Percentiles rank a stretch among this genome's conserved stretches.
phyloP scores from a whole-genome alignment of 1,284 basidiomycete genomes.

The Ceratobasidium sp. region DNA sequence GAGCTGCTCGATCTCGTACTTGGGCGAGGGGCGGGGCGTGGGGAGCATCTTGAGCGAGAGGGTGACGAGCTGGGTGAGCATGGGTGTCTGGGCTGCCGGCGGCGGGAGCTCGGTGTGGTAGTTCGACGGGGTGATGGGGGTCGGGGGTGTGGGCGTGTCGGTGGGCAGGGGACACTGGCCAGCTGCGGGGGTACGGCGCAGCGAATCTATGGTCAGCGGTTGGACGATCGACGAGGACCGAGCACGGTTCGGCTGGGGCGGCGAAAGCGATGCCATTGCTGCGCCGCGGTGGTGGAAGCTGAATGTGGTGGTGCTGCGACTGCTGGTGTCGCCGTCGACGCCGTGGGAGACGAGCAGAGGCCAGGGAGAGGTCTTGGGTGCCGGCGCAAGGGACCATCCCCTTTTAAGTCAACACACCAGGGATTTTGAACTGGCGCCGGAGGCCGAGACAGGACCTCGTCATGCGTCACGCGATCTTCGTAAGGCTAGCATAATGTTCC shows the following conservation, averaged over 20 bases:
- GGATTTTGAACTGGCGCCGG: no score
- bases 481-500: not conserved
- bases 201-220: constrained; percentile 38
- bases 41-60: constrained; percentile 31
- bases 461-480: constrained; percentile 34
- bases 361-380: not conserved
- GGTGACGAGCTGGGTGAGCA: constrained; percentile 4
- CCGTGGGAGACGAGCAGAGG: not conserved
- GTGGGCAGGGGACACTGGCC: constrained; percentile 8
- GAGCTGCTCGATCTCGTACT: constrained; percentile 4
- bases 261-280: constrained; percentile 31
- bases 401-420: not conserved
- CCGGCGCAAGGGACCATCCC: constrained; percentile 7
- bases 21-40: constrained; percentile 18
- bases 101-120: not conserved
- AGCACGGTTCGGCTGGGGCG: constrained; percentile 39
- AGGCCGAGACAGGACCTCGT: constrained; percentile 33
- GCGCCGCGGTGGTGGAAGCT: constrained; percentile 1
- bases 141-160: constrained; percentile 3
- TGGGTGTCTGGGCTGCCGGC: no score
- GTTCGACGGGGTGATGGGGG: constrained; percentile 25
- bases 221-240: constrained; percentile 33
- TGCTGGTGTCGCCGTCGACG: not conserved
- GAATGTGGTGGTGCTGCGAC: not conserved
- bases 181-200: constrained; percentile 18